Percentiles rank a stretch among this genome's conserved stretches.
phyloP scores from a whole-genome alignment of 2,329 filamentous ascomycete genomes.

The Fusarium nanum region DNA sequence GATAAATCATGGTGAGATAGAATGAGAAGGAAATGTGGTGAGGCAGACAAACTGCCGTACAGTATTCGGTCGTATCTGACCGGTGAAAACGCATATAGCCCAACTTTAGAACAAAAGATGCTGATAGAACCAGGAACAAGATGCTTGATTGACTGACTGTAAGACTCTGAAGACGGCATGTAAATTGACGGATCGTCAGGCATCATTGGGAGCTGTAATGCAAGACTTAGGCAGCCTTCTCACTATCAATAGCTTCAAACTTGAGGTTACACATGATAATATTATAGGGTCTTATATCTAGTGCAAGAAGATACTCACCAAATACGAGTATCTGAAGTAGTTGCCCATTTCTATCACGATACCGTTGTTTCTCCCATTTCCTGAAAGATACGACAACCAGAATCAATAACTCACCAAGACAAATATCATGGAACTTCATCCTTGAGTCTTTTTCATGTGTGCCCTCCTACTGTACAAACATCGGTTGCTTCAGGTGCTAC shows the following conservation, averaged over 20 bases:
- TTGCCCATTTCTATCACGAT: not conserved
- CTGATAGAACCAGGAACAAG: not conserved
- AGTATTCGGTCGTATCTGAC: not conserved
- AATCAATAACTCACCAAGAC: not conserved
- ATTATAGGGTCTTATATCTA: not conserved
- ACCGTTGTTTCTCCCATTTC: not conserved
- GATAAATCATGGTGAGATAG: not conserved
- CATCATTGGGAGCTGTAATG: not conserved
- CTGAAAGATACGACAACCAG: not conserved
- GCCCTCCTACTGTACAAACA: not conserved
- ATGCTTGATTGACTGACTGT: not conserved
- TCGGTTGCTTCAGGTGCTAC: not conserved
- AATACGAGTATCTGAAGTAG: not conserved
- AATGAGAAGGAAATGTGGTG: not conserved
- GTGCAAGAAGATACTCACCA: not conserved
- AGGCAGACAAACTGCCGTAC: not conserved
- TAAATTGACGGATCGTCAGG: not conserved
- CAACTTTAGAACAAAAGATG: not conserved
- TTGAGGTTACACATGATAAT: not conserved
- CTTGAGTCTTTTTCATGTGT: not conserved
- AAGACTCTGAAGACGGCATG: not conserved
- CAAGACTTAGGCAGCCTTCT: not conserved
- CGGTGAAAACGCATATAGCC: not conserved
- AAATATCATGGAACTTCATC: not conserved
- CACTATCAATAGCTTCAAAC: not conserved